Conservation (phyloP, 495 filamentous ascomycete species). For the Penicillium canariense region DNA sequence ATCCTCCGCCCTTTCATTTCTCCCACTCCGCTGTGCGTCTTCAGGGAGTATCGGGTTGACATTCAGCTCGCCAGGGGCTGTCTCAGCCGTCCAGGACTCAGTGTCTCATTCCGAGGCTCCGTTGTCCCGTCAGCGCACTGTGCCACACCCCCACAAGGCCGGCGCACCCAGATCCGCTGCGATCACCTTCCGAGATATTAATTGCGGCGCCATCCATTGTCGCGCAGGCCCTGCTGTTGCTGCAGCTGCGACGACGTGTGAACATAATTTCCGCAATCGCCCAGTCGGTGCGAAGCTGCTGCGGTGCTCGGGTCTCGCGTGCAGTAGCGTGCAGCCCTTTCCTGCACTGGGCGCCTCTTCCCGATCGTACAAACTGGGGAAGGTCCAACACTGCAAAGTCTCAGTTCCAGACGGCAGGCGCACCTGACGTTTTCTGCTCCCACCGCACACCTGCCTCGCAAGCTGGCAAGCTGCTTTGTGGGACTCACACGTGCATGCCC, state of each 20-base stretch:
- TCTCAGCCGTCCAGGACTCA: not conserved
- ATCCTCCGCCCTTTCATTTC: not conserved
- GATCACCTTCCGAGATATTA: not conserved
- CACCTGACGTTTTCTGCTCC: slow-evolving; percentile 9
- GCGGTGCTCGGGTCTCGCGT: slow-evolving; percentile 4
- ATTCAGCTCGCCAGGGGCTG: not conserved
- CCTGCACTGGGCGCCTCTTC: slow-evolving; percentile 12
- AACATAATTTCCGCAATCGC: not conserved
- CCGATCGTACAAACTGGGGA: slow-evolving; percentile 20
- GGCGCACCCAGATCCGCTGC: not conserved
- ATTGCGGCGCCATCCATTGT: slow-evolving; percentile 1
- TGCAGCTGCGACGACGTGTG: not conserved
- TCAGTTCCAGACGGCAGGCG: slow-evolving; percentile 6
- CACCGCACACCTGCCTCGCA: not conserved
- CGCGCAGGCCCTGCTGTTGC: not conserved
- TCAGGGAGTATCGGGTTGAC: not conserved
- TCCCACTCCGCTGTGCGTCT: not conserved
- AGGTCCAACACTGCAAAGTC: not conserved
- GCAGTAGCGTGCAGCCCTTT: slow-evolving; percentile 13
- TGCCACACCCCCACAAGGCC: not conserved
- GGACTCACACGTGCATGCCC: not conserved
- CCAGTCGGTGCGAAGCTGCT: slow-evolving; percentile 7
- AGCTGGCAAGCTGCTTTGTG: too few relatives aligned
- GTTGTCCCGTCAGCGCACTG: not conserved
- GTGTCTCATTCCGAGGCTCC: not conserved